phyloP scores from a whole-genome alignment of 2,329 filamentous ascomycete genomes.

The Monosporascus ibericus region DNA sequence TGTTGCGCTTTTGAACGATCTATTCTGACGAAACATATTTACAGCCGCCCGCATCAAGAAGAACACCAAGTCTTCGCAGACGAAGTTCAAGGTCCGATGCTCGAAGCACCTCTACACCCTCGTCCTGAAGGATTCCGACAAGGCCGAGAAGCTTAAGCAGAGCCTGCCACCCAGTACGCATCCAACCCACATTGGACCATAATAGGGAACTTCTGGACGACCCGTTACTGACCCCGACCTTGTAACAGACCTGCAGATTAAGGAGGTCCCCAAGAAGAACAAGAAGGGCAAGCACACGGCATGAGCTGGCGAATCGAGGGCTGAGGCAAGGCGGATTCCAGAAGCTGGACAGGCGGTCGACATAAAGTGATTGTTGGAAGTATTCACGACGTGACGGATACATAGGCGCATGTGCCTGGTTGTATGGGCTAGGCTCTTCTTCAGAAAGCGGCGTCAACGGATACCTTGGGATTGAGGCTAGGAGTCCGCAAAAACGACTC shows the following conservation, averaged over 20 bases:
- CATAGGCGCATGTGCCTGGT: conserved; percentile 21
- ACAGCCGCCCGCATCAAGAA: conserved; percentile 91
- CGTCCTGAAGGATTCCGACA: conserved; percentile 95
- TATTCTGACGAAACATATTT: conserved; percentile 24
- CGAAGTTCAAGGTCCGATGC: conserved; percentile 99
- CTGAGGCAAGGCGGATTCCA: not conserved
- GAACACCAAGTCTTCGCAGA: conserved; percentile 81
- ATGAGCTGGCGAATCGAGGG: conserved; percentile 19
- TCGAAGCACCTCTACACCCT: conserved; percentile 94
- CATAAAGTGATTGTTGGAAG: not conserved
- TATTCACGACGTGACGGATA: conserved; percentile 1
- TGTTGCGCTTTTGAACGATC: conserved; percentile 1
- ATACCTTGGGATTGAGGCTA: conserved; percentile 45
- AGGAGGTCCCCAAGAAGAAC: conserved; percentile 51
- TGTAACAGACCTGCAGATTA: conserved; percentile 42
- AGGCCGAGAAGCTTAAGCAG: conserved; percentile 99
- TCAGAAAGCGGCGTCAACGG: conserved; percentile 49
- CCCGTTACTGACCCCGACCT: conserved; percentile 13
- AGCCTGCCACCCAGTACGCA: conserved; percentile 89
- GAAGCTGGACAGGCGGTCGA: not conserved
- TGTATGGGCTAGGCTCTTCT: conserved; percentile 23
- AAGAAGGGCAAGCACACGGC: conserved; percentile 37
- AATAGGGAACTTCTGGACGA: not conserved
- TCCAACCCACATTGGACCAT: not conserved
- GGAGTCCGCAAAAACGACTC: conserved; percentile 24